A percentile compares a stretch with the other conserved stretches of the same genome.
These are phyloP conservation scores for Aureobasidium sp. DNA, from an alignment of 2,329 filamentous ascomycete species.

Conservation along the genomic window DNA sequence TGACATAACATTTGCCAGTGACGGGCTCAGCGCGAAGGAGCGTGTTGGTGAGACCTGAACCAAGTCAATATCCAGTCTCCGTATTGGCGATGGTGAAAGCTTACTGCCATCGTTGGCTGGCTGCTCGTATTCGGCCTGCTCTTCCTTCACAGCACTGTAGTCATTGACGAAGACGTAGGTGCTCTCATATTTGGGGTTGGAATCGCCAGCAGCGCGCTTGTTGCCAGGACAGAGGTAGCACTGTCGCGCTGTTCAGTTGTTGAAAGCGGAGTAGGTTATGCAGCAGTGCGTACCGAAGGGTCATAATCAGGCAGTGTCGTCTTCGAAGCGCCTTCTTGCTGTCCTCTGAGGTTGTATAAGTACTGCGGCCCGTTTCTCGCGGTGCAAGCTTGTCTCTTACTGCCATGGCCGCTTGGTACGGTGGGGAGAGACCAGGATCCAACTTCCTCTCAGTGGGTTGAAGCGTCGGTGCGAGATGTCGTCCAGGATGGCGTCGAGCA, in stretches of 20 bases:
- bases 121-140: constrained; percentile 69
- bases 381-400: constrained; percentile 64
- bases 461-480: constrained; percentile 95
- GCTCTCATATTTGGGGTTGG: constrained; percentile 75
- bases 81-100: constrained; percentile 12
- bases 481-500: constrained; percentile 56
- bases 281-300: constrained; percentile 38
- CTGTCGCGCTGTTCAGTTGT: constrained; percentile 34
- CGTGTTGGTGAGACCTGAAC: constrained; percentile 60
- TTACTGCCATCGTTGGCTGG: constrained; percentile 43
- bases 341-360: constrained; percentile 28
- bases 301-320: constrained; percentile 67
- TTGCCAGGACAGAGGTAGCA: constrained; percentile 96
- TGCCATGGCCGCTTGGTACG: constrained; percentile 97
- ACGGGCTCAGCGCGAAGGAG: constrained; percentile 78
- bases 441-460: constrained; percentile 82
- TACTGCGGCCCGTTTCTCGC: constrained; percentile 40
- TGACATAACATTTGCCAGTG: constrained; percentile 92
- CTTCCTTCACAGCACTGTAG: constrained; percentile 92
- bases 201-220: constrained; percentile 74
- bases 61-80: not conserved
- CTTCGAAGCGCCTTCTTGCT: constrained; percentile 40
- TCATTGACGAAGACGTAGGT: constrained; percentile 97
- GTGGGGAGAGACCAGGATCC: constrained; percentile 92
- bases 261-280: not conserved